Evolutionary conservation across 768 basidiomycete species (phyloP).

Genomic region (Psilocybe sp.): DNA sequence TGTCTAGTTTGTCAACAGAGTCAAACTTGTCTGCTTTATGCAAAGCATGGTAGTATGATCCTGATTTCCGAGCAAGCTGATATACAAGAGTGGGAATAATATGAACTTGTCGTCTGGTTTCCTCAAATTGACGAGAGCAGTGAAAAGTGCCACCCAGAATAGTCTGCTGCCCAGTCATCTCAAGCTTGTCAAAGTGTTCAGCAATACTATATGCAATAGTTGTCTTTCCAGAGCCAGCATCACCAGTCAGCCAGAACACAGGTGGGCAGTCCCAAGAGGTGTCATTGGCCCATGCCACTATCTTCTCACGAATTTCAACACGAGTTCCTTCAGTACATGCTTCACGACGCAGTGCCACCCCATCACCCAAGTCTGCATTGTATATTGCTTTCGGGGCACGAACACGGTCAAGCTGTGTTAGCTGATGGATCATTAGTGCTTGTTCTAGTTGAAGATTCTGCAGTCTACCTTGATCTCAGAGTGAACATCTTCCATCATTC

Average conservation of each 20-base stretch:
- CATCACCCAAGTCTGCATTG: not conserved
- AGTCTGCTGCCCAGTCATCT: not conserved
- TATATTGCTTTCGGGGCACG: not conserved
- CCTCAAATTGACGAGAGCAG: slow-evolving; percentile 19
- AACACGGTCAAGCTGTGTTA: not conserved
- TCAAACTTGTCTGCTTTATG: slow-evolving; percentile 4
- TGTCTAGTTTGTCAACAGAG: slow-evolving; percentile 1
- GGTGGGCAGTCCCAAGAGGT: slow-evolving; percentile 3
- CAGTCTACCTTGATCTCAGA: not conserved
- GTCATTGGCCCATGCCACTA: slow-evolving; percentile 15
- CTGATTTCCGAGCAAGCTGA: slow-evolving; percentile 9
- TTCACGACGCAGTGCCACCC: not conserved
- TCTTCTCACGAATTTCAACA: slow-evolving; percentile 8
- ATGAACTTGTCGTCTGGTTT: not conserved
- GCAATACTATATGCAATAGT: slow-evolving; percentile 19
- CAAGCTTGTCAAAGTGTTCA: slow-evolving; percentile 1
- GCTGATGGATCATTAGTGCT: not conserved
- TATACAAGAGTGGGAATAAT: slow-evolving; percentile 14
- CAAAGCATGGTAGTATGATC: slow-evolving; percentile 7
- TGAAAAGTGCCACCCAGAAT: slow-evolving; percentile 19
- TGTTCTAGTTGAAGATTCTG: not conserved
- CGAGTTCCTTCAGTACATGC: slow-evolving; percentile 19
- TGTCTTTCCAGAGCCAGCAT: slow-evolving; percentile 9
- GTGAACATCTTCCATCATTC: not conserved
- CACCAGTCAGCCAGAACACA: not conserved